These are phyloP conservation scores for Irpex sp. DNA, from an alignment of 1,284 basidiomycete species.

Conservation along the genomic window DNA sequence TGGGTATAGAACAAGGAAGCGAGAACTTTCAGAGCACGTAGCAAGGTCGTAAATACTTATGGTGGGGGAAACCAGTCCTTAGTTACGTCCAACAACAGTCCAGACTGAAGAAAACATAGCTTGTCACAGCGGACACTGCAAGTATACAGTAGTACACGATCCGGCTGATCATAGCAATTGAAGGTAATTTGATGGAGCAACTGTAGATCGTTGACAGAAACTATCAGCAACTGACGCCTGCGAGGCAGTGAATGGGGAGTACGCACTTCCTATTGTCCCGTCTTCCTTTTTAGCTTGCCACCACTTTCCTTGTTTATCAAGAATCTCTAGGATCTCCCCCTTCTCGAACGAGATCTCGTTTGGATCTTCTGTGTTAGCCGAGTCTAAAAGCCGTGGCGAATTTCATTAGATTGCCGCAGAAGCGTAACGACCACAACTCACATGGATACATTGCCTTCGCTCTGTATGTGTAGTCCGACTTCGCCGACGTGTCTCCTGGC, in stretches of 20 bases:
- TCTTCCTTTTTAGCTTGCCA: conserved; percentile 90
- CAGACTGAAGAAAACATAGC: background rate
- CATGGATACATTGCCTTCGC: conserved; percentile 89
- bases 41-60: background rate
- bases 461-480: conserved; percentile 55
- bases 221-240: conserved; percentile 1
- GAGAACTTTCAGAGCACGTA: conserved; percentile 1
- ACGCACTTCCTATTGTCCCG: conserved; percentile 75
- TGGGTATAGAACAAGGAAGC: background rate
- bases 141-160: background rate
- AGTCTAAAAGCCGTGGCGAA: conserved; percentile 49
- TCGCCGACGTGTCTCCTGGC: conserved; percentile 11
- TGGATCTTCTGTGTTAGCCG: conserved; percentile 90
- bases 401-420: background rate
- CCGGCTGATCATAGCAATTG: conserved; percentile 53
- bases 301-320: conserved; percentile 94
- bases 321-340: conserved; percentile 90
- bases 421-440: conserved; percentile 26
- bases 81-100: background rate
- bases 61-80: background rate
- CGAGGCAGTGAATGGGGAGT: background rate
- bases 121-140: background rate
- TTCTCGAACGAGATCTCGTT: conserved; percentile 95
- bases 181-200: conserved; percentile 80
- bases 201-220: conserved; percentile 34